phyloP scores from a whole-genome alignment of 202 grass and related monocot genomes.

The Zoysia matrella region DNA sequence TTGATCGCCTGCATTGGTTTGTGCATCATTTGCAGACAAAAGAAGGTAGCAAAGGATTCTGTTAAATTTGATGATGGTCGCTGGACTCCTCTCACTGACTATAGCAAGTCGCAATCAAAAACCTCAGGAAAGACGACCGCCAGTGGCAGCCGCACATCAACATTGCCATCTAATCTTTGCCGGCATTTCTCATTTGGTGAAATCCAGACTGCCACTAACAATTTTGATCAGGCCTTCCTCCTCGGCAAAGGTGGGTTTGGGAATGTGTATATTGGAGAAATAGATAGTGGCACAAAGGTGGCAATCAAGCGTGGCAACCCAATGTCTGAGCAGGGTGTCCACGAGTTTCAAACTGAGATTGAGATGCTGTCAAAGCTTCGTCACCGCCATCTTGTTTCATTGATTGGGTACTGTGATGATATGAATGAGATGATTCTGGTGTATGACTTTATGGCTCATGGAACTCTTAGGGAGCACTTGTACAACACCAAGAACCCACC shows the following conservation, averaged over 20 bases:
- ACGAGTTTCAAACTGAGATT: background rate
- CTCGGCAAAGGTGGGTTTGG: slow-evolving; percentile 5
- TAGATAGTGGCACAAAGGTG: background rate
- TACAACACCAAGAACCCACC: background rate
- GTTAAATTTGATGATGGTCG: slow-evolving; percentile 1
- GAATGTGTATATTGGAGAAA: slow-evolving; percentile 7
- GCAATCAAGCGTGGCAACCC: slow-evolving; percentile 9
- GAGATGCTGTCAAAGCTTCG: slow-evolving; percentile 2
- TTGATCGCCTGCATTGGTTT: background rate
- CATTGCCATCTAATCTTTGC: background rate
- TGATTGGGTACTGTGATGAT: background rate
- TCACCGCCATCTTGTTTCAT: background rate
- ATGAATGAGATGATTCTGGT: slow-evolving; percentile 9
- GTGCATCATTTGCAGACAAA: background rate
- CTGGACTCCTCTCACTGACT: slow-evolving; percentile 10
- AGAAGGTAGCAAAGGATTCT: background rate
- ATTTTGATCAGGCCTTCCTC: slow-evolving; percentile 4
- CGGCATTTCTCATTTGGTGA: background rate
- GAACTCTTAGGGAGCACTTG: slow-evolving; percentile 4
- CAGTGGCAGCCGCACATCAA: background rate
- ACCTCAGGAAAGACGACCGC: background rate
- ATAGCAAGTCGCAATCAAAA: background rate
- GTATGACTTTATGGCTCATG: background rate
- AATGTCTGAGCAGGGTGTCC: background rate
- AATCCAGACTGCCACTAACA: slow-evolving; percentile 2